Evolutionary conservation across 2,329 filamentous ascomycete species (phyloP), one percentile per base, ranked within the genome.

Genomic region (Periconia macrospinosa): DNA sequence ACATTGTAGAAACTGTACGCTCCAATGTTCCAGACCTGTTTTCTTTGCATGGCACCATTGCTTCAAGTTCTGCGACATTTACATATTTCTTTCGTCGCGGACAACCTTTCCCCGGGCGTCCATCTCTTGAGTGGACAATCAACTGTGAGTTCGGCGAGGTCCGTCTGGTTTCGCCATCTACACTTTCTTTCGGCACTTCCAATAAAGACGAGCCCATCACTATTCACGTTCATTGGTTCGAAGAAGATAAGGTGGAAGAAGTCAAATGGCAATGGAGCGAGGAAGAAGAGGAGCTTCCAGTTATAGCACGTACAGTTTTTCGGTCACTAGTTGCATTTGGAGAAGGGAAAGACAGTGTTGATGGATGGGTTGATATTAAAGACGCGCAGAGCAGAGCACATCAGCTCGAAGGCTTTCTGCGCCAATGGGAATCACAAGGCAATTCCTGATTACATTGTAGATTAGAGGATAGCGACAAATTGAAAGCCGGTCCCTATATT

Each of bases 161-260:
- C 30, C 60, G 62, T 7, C 50, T 76, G 17, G 59, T 69, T 5
- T 69, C 71, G 9, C 57, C 61, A 0, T 60, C 56, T 30, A 60
- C 61, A 5, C 61, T 53, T 15, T 45, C 43, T 11, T 58, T 73
- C 52, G 52, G 59, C 15, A 30, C 45, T 6, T 33, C n/a, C 45
- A 62, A 66, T 0, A 61, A 69, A 0, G 70, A 74, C 0, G 70
- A 79, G 13, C 63, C 63, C 13, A 60, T 69, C 2, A 74, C 72
- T 2, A 73, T 86, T 8, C 75, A 82, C 17, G 63, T 86, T 0
- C 79, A 84, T 51, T 75, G 83, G 41, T 79, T 78, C 44, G 77
- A 70, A 9, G 78, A 68, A 0, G 78, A 80, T 30, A 59, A 72
- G 20, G 75, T 85, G 0, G 75, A 80, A 13, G 58, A 72, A 2